phyloP scores from a whole-genome alignment of 257 asterid species.

The Cynanchum wilfordii region DNA sequence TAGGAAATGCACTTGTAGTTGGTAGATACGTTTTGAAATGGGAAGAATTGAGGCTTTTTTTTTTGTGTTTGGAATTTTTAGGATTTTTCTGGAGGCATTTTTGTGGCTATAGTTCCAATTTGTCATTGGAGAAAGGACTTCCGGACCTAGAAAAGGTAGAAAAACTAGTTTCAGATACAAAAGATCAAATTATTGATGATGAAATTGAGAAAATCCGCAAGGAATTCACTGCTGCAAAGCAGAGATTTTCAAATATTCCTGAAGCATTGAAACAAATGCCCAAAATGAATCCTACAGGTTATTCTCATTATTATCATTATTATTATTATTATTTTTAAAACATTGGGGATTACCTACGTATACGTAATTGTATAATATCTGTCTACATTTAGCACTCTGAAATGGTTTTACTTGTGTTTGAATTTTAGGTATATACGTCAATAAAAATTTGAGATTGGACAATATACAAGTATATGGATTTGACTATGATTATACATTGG shows the following conservation, averaged over 20 bases:
- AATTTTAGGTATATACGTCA: slow-evolving; percentile 70
- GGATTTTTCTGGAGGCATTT: slow-evolving; percentile 32
- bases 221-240: slow-evolving; percentile 60
- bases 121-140: slow-evolving; percentile 31
- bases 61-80: slow-evolving; percentile 18
- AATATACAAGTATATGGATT: slow-evolving; percentile 83
- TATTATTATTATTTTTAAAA: not conserved
- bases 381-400: slow-evolving; percentile 17
- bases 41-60: slow-evolving; percentile 8
- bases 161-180: slow-evolving; percentile 18
- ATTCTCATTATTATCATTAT: not conserved
- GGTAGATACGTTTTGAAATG: not conserved
- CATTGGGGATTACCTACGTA: not conserved
- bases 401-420: slow-evolving; percentile 20
- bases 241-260: slow-evolving; percentile 61
- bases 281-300: slow-evolving; percentile 77
- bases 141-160: slow-evolving; percentile 40
- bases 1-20: not conserved
- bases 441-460: slow-evolving; percentile 89
- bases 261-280: slow-evolving; percentile 68
- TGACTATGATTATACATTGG: slow-evolving; percentile 96
- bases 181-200: slow-evolving; percentile 31
- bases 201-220: slow-evolving; percentile 54
- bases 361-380: slow-evolving; percentile 9
- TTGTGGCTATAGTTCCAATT: slow-evolving; percentile 36